Base-by-base conservation (phyloP, 177 flowering plant genomes). In the Vitis hybrid region DNA sequence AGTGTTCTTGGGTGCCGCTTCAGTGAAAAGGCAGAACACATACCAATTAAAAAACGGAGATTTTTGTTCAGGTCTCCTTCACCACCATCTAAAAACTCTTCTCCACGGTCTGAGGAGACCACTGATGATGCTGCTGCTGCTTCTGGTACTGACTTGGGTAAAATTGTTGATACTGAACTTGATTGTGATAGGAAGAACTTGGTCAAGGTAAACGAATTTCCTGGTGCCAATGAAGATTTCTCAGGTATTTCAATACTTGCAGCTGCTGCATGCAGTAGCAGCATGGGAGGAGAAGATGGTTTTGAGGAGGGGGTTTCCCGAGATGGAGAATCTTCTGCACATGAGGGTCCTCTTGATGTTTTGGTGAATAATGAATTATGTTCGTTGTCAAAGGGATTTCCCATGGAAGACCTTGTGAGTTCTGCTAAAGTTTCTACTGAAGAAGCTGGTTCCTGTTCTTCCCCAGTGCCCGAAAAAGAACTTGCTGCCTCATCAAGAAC, bases 41-140 rank as follows among this genome's bases (percentile, higher is more conserved):
- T 88, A 15, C 92, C 92, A 18, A 72, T 83, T 56, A 88, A 88
- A 78, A 88, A 88, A 68, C 82, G 92, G 70, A 82, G 81, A 71
- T 75, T 75, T 70, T 60, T 74, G 66, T 64, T 78, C 55, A 75
- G 70, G 31, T 75, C 88, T 62, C 79, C 87, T 48, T 84, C 89
- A 31, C 86, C 89, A 55, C 80, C 84, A 0, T 70, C 76, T 9
- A 70, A 64, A 20, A 50, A 72, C n/a, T 75, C 78, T 60, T 72
- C 77, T 33, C 66, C 64, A 6, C 51, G 1, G 14, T 39, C 65
- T 48, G 71, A 70, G 45, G 85, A 81, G 55, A 70, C 56, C 33
- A 50, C 64, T 68, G 73, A 22, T 2, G 26, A 51, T 51, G 48
- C 48, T 51, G 69, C 26, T 33, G 10, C 51, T 39, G 18, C 72